Evolutionary conservation across 2,329 filamentous ascomycete genomes (phyloP), one percentile per base, ranked within the genome.

Genomic region (Pseudogymnoascus sp.): DNA sequence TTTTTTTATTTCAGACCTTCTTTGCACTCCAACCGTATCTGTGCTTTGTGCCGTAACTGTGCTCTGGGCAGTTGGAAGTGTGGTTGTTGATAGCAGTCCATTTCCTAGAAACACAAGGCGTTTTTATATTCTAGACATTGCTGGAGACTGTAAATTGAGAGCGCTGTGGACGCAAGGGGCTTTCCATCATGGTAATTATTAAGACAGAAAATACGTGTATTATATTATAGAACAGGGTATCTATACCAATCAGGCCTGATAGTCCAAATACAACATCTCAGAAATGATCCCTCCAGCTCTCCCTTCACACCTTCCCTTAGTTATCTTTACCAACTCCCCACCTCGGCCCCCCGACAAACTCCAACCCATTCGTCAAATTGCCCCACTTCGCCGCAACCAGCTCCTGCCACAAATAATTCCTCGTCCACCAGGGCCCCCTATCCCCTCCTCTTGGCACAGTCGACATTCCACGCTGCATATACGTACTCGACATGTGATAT

Each of bases 351-450:
- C 13, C 24, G 4, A 33, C 47, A 33, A 33, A 17, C 44, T 50
- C 44, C 26, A 50, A 50, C 44, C 44, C 44, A 50, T 50, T 33
- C 44, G 44, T 50, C 26, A 50, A 50, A 31, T 33, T 33, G n/a
- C 44, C 44, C 44, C 44, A 50, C 26, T n/a, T 50, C n/a, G 26
- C 26, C 44, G 44, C 44, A 50, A 50, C 5, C 9, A 50, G n/a
- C 44, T 50, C 44, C 26, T 10, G 7, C 44, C 26, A 58, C 57
- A 58, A 36, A 17, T 58, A 9, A 58, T 36, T 29, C 57, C 57
- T 58, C 33, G 57, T 26, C 57, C 57, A 36, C 57, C 57, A 58
- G 2, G 57, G 15, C 5, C 57, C 57, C 57, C 33, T 29, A 58
- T 29, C 57, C 17, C 57, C 57, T 9, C 36, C 33, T 10, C 10